phyloP scores from a whole-genome alignment of 2,329 filamentous ascomycete genomes.

The Cercospora citrullina region DNA sequence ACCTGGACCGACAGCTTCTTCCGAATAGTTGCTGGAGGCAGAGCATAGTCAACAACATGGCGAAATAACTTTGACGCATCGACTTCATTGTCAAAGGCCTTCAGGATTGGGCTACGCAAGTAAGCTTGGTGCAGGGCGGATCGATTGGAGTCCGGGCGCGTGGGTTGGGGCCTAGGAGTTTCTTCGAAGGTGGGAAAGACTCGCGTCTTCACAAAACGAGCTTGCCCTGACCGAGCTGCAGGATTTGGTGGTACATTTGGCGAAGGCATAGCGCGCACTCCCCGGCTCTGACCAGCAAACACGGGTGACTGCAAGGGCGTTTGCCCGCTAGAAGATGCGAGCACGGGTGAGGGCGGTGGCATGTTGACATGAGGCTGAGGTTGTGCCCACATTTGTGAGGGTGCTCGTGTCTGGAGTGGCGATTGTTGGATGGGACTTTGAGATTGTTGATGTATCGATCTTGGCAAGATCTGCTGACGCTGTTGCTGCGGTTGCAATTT shows the following conservation, averaged over 20 bases:
- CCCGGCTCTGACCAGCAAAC: not conserved
- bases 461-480: not conserved
- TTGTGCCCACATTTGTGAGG: not conserved
- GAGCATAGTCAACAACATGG: constrained; percentile 54
- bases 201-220: constrained; percentile 1
- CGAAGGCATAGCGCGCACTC: not conserved
- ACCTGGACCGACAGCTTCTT: constrained; percentile 42
- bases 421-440: not conserved
- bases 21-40: constrained; percentile 47
- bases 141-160: constrained; percentile 47
- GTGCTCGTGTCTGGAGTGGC: not conserved
- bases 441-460: not conserved
- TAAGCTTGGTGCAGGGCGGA: constrained; percentile 61
- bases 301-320: not conserved
- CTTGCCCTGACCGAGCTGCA: not conserved
- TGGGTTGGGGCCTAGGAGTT: constrained; percentile 40
- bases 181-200: constrained; percentile 25
- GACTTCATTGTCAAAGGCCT: constrained; percentile 5
- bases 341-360: not conserved
- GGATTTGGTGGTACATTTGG: not conserved
- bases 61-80: constrained; percentile 52
- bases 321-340: not conserved
- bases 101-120: constrained; percentile 55
- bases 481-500: not conserved
- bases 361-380: not conserved